Conservation (phyloP, 352 stramenopile species). For the Globisporangium recalcitrans region DNA sequence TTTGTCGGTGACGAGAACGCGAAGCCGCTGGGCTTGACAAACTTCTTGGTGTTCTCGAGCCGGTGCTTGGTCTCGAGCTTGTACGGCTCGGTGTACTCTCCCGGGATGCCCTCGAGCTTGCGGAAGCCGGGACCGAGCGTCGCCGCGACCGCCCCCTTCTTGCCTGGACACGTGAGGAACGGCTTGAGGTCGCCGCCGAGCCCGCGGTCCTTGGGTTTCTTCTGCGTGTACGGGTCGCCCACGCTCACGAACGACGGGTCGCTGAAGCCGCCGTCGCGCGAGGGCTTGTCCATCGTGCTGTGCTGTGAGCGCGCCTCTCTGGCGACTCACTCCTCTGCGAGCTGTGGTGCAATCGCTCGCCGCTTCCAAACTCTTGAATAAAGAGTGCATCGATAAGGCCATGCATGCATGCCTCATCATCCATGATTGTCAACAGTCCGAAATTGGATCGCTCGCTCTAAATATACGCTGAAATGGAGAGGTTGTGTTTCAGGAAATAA, state of each 20-base stretch:
- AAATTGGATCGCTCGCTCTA: no score
- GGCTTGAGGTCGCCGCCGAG: conserved; percentile 55
- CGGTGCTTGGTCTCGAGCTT: conserved; percentile 60
- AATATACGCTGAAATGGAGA: no score
- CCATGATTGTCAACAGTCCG: no score
- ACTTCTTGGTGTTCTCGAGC: conserved; percentile 68
- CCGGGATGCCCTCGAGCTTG: conserved; percentile 58
- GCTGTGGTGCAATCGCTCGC: neutral
- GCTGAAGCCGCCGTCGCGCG: conserved; percentile 70
- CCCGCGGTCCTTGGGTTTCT: conserved; percentile 44
- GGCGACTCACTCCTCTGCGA: neutral
- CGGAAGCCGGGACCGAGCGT: conserved; percentile 58
- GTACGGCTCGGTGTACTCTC: conserved; percentile 65
- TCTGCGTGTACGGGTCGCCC: conserved; percentile 50
- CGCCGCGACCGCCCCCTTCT: conserved; percentile 50
- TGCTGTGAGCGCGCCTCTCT: no score
- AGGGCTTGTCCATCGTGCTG: conserved; percentile 31
- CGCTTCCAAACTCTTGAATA: no score
- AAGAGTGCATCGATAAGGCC: no score
- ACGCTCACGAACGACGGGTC: conserved; percentile 63
- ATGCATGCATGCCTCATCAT: no score
- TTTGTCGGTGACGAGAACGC: conserved; percentile 54
- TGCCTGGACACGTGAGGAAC: conserved; percentile 68
- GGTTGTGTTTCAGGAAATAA: no score
- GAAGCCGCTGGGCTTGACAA: conserved; percentile 67